These are phyloP conservation scores for Alternaria alternata DNA, from an alignment of 2,329 filamentous ascomycete species.

Conservation along the genomic window DNA sequence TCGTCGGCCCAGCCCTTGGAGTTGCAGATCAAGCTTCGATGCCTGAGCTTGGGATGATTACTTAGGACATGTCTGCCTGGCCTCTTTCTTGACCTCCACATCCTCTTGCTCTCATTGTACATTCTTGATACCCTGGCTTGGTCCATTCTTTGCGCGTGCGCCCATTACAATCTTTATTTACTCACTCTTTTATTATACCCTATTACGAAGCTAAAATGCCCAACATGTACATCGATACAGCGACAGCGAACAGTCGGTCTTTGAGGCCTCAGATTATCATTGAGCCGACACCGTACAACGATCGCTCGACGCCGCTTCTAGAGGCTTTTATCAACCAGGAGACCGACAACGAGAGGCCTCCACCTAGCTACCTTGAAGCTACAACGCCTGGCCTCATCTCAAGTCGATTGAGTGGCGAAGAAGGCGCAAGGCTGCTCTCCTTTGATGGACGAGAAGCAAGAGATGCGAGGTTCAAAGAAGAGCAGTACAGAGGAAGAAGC, in stretches of 20 bases:
- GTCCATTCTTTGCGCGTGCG: constrained; percentile 3
- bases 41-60: constrained; percentile 19
- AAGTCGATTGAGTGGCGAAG: constrained; percentile 37
- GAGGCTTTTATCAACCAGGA: constrained; percentile 37
- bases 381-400: constrained; percentile 46
- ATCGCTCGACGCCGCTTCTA: constrained; percentile 34
- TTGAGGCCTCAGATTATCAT: constrained; percentile 29
- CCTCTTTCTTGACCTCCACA: constrained; percentile 13
- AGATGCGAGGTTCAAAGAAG: constrained; percentile 32
- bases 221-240: constrained; percentile 46
- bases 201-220: neutral
- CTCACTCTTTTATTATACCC: neutral
- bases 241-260: constrained; percentile 39
- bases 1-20: constrained; percentile 11
- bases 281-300: constrained; percentile 25
- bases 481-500: constrained; percentile 29
- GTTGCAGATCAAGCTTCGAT: constrained; percentile 22
- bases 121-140: constrained; percentile 9
- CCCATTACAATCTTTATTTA: constrained; percentile 7
- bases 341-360: constrained; percentile 16
- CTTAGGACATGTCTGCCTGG: constrained; percentile 25
- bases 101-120: constrained; percentile 5
- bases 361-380: constrained; percentile 46
- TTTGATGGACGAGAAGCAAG: constrained; percentile 28
- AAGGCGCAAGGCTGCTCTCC: constrained; percentile 39